A percentile compares a stretch with the other conserved stretches of the same genome.
These are phyloP conservation scores for Aspergillus versicolor DNA, from an alignment of 2,329 filamentous ascomycete genomes.

Conservation along the genomic window DNA sequence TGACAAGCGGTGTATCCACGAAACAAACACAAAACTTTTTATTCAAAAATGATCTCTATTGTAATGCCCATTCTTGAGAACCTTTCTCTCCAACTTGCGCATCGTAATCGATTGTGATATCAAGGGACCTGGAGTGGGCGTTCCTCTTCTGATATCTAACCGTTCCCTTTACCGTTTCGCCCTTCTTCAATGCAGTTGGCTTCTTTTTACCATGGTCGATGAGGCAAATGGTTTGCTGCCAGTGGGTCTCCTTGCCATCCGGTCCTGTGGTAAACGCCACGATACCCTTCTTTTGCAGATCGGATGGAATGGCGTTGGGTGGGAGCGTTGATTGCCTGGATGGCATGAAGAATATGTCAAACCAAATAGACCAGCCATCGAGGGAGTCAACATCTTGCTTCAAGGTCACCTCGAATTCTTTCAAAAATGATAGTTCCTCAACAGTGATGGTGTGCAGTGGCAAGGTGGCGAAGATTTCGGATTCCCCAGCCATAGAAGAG, in stretches of 20 bases:
- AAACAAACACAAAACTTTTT: slow-evolving; percentile 7
- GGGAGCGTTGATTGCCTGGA: slow-evolving; percentile 51
- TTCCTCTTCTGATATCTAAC: slow-evolving; percentile 69
- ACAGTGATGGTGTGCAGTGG: slow-evolving; percentile 72
- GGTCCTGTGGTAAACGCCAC: slow-evolving; percentile 90
- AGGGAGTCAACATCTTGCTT: slow-evolving; percentile 64
- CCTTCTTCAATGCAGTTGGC: slow-evolving; percentile 50
- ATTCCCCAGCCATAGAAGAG: slow-evolving; percentile 53
- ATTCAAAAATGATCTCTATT: slow-evolving; percentile 27
- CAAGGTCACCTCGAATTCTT: slow-evolving; percentile 64
- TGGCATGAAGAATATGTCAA: slow-evolving; percentile 86
- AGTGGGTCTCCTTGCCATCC: slow-evolving; percentile 74
- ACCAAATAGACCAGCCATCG: slow-evolving; percentile 91
- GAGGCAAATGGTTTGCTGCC: slow-evolving; percentile 79
- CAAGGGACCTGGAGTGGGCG: slow-evolving; percentile 67
- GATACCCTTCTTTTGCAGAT: slow-evolving; percentile 62
- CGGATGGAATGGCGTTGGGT: slow-evolving; percentile 56
- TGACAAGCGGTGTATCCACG: background rate
- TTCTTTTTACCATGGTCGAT: slow-evolving; percentile 58
- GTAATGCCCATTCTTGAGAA: slow-evolving; percentile 42
- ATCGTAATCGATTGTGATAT: slow-evolving; percentile 65
- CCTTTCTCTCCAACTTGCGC: slow-evolving; percentile 43
- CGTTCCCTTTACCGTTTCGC: slow-evolving; percentile 62
- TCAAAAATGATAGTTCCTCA: slow-evolving; percentile 73
- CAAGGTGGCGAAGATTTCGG: slow-evolving; percentile 69